A percentile compares a stretch with the other conserved stretches of the same genome.
phyloP scores from a whole-genome alignment of 148 eudicot species.

The Camellia lanceoleosa region DNA sequence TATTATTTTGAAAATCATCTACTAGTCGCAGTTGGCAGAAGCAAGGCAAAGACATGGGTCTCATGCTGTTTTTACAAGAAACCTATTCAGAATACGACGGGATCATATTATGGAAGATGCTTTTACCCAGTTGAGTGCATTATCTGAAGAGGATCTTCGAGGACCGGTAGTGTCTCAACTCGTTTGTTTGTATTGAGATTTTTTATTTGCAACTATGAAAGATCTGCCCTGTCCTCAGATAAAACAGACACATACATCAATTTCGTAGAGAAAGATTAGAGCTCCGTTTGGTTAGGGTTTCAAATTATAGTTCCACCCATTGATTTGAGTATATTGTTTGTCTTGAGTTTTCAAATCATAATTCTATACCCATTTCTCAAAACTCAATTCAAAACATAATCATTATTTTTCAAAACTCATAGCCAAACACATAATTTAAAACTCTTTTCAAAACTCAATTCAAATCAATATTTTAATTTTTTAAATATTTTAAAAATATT shows the following conservation, averaged over 20 bases:
- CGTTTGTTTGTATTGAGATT: conserved; percentile 1
- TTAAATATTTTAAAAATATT: too few relatives aligned
- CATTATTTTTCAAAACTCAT: too few relatives aligned
- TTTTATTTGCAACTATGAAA: conserved; percentile 6
- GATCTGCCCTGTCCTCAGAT: neutral
- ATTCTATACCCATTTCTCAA: too few relatives aligned
- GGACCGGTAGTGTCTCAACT: conserved; percentile 55
- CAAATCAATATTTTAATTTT: too few relatives aligned
- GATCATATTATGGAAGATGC: conserved; percentile 95
- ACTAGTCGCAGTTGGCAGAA: conserved; percentile 66
- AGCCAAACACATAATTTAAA: too few relatives aligned
- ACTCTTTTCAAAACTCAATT: too few relatives aligned
- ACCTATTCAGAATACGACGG: conserved; percentile 73
- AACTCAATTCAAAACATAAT: too few relatives aligned
- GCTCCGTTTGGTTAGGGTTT: too few relatives aligned
- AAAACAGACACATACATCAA: neutral
- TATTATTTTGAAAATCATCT: conserved; percentile 17
- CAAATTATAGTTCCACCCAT: too few relatives aligned
- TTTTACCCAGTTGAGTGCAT: conserved; percentile 62
- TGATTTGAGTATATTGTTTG: too few relatives aligned
- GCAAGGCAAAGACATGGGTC: conserved; percentile 53
- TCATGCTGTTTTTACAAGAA: conserved; percentile 65
- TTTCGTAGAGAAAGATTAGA: neutral
- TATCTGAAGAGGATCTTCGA: conserved; percentile 83
- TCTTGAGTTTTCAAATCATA: too few relatives aligned